These are phyloP conservation scores for Podila horticola DNA, from an alignment of 192 early-diverging fungal genomes.

Conservation along the genomic window DNA sequence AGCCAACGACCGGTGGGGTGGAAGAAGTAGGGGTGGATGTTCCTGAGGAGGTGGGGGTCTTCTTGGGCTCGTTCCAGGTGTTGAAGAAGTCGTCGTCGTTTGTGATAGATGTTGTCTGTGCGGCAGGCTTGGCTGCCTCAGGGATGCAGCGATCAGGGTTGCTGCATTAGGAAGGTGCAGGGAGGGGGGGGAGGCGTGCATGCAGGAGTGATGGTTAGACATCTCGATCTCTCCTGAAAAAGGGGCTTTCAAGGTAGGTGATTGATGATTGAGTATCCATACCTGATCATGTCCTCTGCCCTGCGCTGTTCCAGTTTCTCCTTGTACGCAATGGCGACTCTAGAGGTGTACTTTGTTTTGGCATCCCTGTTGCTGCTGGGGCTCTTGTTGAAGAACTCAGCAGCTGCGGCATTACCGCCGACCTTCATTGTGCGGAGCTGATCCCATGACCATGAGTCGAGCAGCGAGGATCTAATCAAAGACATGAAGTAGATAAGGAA, in stretches of 20 bases:
- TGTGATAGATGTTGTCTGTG: constrained; percentile 21
- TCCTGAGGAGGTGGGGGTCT: constrained; percentile 24
- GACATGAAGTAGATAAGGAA: background rate
- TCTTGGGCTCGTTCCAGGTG: constrained; percentile 64
- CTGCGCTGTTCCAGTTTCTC: constrained; percentile 74
- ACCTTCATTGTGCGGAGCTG: constrained; percentile 92
- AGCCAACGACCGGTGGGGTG: constrained; percentile 23
- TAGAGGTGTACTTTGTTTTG: constrained; percentile 83
- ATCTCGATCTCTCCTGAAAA: constrained; percentile 11
- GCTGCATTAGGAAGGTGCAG: constrained; percentile 6
- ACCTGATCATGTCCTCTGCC: constrained; percentile 71
- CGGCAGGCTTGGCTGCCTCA: constrained; percentile 29
- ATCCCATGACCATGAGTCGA: constrained; percentile 94
- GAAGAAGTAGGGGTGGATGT: constrained; percentile 51
- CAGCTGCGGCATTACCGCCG: constrained; percentile 86
- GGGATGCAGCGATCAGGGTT: constrained; percentile 38
- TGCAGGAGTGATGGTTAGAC: background rate
- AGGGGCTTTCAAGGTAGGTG: background rate
- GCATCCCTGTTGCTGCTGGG: constrained; percentile 74
- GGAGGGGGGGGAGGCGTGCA: background rate
- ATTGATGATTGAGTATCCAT: background rate
- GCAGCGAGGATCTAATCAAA: constrained; percentile 74
- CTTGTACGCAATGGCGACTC: constrained; percentile 84
- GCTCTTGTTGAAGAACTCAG: constrained; percentile 87
- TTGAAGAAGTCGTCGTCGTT: constrained; percentile 74